These are phyloP conservation scores for Russula sp. DNA, from an alignment of 768 basidiomycete genomes.

Conservation along the genomic window DNA sequence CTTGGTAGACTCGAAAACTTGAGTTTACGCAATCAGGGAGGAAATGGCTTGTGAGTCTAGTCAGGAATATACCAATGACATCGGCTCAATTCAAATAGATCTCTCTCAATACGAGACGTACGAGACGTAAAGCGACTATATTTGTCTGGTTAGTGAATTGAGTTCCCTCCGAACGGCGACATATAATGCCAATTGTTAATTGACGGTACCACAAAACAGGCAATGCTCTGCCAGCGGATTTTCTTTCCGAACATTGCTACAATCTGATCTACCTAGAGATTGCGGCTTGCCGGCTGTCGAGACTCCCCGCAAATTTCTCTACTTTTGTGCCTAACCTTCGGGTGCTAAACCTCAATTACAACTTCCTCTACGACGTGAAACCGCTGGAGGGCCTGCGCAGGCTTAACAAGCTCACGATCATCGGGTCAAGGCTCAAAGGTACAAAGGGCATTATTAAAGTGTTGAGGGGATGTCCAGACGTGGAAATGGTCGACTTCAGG, in stretches of 20 bases:
- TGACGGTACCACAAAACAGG: slow-evolving; percentile 40
- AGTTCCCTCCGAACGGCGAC: slow-evolving; percentile 9
- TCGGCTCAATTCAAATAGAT: slow-evolving; percentile 29
- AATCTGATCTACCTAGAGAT: slow-evolving; percentile 89
- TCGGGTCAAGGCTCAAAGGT: slow-evolving; percentile 73
- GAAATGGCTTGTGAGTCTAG: slow-evolving; percentile 61
- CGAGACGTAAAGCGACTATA: slow-evolving; percentile 92
- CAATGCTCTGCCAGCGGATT: slow-evolving; percentile 54
- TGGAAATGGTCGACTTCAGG: slow-evolving; percentile 92
- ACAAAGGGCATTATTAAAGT: slow-evolving; percentile 67
- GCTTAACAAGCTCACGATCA: slow-evolving; percentile 77
- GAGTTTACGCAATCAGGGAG: slow-evolving; percentile 83
- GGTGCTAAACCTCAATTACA: slow-evolving; percentile 93
- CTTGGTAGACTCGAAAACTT: slow-evolving; percentile 79
- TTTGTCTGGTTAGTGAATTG: slow-evolving; percentile 67
- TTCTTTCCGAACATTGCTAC: slow-evolving; percentile 72
- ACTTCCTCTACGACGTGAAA: slow-evolving; percentile 75
- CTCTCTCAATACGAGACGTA: slow-evolving; percentile 53
- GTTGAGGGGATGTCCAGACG: slow-evolving; percentile 61
- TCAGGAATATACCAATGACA: slow-evolving; percentile 21
- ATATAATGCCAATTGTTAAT: slow-evolving; percentile 21
- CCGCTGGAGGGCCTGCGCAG: slow-evolving; percentile 63
- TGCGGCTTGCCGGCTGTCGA: slow-evolving; percentile 75
- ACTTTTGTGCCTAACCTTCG: slow-evolving; percentile 75
- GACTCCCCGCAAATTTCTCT: slow-evolving; percentile 62